Evolutionary conservation across 768 basidiomycete genomes (phyloP).

Genomic region (Holtermannia corniformis): DNA sequence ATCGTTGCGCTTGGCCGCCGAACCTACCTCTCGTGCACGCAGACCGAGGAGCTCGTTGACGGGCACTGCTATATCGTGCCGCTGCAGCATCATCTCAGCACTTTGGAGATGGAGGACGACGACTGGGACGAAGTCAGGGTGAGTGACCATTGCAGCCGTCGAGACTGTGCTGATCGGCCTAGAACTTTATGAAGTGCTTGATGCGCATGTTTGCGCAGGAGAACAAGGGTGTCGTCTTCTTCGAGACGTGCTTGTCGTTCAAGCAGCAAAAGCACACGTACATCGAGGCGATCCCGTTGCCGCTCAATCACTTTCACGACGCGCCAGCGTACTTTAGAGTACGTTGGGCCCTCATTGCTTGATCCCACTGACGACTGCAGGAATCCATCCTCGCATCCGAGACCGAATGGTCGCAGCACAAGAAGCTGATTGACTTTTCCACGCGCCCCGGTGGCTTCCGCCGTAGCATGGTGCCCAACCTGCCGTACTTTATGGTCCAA

Average conservation of each 20-base stretch:
- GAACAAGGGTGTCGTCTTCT: slow-evolving; percentile 90
- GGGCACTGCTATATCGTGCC: slow-evolving; percentile 95
- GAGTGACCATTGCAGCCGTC: slow-evolving; percentile 29
- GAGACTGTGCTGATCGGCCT: background rate
- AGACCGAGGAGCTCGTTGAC: slow-evolving; percentile 73
- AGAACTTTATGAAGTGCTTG: slow-evolving; percentile 81
- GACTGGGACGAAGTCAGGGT: slow-evolving; percentile 96
- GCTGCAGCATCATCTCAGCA: slow-evolving; percentile 81
- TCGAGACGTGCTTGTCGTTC: slow-evolving; percentile 79
- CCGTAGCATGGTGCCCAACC: slow-evolving; percentile 86
- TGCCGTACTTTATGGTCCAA: slow-evolving; percentile 98
- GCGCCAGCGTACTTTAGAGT: slow-evolving; percentile 92
- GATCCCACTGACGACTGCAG: slow-evolving; percentile 40
- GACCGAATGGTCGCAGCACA: slow-evolving; percentile 96
- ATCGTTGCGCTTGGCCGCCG: slow-evolving; percentile 84
- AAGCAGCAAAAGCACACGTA: slow-evolving; percentile 82
- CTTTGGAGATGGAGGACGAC: slow-evolving; percentile 91
- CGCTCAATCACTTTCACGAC: slow-evolving; percentile 76
- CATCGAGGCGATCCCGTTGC: slow-evolving; percentile 88
- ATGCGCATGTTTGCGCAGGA: slow-evolving; percentile 91
- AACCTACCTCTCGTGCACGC: slow-evolving; percentile 80
- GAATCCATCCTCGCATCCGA: slow-evolving; percentile 92
- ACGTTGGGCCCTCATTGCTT: slow-evolving; percentile 13
- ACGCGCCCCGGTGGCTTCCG: slow-evolving; percentile 84
- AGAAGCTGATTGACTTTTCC: slow-evolving; percentile 90